Percentiles rank a stretch among this genome's conserved stretches.
phyloP scores from a whole-genome alignment of 139 green algal genomes.

The Desmodesmus armatus region DNA sequence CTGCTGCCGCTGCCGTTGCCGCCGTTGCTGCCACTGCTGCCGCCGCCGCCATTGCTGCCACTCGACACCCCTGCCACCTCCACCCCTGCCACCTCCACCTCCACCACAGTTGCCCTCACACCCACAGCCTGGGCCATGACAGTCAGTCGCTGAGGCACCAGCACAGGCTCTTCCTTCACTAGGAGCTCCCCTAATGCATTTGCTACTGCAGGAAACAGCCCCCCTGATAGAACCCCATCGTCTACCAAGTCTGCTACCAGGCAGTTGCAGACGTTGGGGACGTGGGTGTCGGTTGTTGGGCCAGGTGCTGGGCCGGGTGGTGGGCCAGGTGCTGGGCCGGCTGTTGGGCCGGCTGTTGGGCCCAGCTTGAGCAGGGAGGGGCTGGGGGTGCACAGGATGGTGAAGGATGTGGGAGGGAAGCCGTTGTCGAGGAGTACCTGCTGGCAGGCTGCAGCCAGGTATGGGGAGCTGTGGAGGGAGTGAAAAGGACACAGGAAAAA shows the following conservation, averaged over 20 bases:
- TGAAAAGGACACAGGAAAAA: too few species aligned
- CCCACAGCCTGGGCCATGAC: slow-evolving; percentile 28
- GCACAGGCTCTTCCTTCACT: slow-evolving; percentile 15
- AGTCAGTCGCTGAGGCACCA: slow-evolving; percentile 8
- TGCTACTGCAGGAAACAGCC: slow-evolving; percentile 8
- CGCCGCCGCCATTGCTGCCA: too few species aligned
- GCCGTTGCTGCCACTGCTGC: too few species aligned
- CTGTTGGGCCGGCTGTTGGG: too few species aligned
- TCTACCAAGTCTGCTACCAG: slow-evolving; percentile 32
- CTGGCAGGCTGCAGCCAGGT: slow-evolving; percentile 11
- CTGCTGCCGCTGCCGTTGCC: too few species aligned
- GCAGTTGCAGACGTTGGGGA: slow-evolving; percentile 7
- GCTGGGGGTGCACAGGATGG: neutral
- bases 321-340: too few species aligned
- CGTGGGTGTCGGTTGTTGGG: too few species aligned
- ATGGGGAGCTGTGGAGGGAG: neutral
- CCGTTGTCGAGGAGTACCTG: slow-evolving; percentile 9
- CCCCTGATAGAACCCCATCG: slow-evolving; percentile 24
- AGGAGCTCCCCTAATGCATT: slow-evolving; percentile 9
- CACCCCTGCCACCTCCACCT: too few species aligned
- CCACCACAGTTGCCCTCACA: neutral
- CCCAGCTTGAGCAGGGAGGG: neutral
- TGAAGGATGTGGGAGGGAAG: neutral
- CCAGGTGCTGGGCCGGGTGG: too few species aligned
- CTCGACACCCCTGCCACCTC: too few species aligned